Evolutionary conservation across 2,329 filamentous ascomycete genomes (phyloP).

Genomic region (Botrytis cinerea): DNA sequence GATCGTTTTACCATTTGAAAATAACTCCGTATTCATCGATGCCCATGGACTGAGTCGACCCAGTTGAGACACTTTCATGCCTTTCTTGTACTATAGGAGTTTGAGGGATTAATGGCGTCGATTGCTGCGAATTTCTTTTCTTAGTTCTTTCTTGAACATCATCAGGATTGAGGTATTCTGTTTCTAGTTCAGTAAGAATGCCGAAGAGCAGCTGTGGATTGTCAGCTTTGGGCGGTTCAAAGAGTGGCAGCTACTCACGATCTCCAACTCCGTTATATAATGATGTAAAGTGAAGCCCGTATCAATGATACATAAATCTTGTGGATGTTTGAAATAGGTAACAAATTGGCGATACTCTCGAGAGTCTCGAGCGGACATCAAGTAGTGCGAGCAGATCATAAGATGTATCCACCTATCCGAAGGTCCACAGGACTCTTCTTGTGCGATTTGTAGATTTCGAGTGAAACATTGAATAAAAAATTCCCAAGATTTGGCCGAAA

Average conservation of each 20-base stretch:
- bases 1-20: slow-evolving; percentile 1
- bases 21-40: slow-evolving; percentile 9
- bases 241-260: neutral
- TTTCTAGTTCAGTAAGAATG: slow-evolving; percentile 6
- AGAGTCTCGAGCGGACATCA: slow-evolving; percentile 13
- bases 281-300: slow-evolving; percentile 16
- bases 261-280: slow-evolving; percentile 17
- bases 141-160: neutral
- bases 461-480: slow-evolving; percentile 17
- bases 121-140: neutral
- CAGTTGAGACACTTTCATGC: slow-evolving; percentile 12
- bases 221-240: neutral
- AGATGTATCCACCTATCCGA: slow-evolving; percentile 18
- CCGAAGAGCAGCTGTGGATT: slow-evolving; percentile 8
- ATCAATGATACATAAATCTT: neutral
- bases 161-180: slow-evolving; percentile 11
- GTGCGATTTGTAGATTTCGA: slow-evolving; percentile 7
- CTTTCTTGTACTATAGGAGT: neutral
- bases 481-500: neutral
- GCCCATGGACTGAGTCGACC: neutral
- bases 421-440: neutral
- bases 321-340: neutral
- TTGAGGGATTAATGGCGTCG: neutral
- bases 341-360: slow-evolving; percentile 2
- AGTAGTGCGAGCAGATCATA: slow-evolving; percentile 17